Evolutionary conservation across 306 rosid species (phyloP), one percentile per base, ranked within the genome.

Genomic region (Cicer arietinum): DNA sequence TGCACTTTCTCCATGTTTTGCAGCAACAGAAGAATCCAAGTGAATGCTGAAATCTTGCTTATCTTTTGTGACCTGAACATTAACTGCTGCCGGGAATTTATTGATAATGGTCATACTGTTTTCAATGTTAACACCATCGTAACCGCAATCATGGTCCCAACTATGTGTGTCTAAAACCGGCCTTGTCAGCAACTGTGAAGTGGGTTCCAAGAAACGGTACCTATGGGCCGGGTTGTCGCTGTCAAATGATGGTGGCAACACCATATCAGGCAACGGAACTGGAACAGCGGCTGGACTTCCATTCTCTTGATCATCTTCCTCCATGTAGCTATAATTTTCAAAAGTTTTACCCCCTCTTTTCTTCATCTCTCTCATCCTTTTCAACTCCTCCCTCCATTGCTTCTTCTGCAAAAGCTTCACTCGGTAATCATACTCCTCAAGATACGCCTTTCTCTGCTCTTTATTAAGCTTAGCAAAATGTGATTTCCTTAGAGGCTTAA

Each of bases 81-180:
- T 58, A 67, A 90, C 82, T 74, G 91, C 89, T 17, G 84, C 90
- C 0, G 99, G 99, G 79, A 92, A 92, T 60, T 75, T 77, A 69
- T 79, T 85, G 74, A 85, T 87, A 73, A 95, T 73, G 85, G 90
- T 97, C 41, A 90, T 83, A 74, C 79, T 83, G 0, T 90, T 89
- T 70, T 95, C 99, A 66, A 95, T 79, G 86, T 92, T 95, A 69
- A 95, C 98, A 63, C 99, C 98, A 45, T 95, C 99, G 20, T 95
- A 95, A 65, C 99, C 99, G 74, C 93, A 95, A 73, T 95, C 99
- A 68, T 95, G 99, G 87, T 95, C 99, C 99, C 99, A 95, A 47
- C 99, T 93, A 72, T 95, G 97, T 44, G 88, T 80, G 79, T 92
- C 99, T 73, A 95, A 80, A 58, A 95, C 99, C 8, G 99, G 98